phyloP scores from a whole-genome alignment of 805 yeast genomes.

The Spathaspora girioi region DNA sequence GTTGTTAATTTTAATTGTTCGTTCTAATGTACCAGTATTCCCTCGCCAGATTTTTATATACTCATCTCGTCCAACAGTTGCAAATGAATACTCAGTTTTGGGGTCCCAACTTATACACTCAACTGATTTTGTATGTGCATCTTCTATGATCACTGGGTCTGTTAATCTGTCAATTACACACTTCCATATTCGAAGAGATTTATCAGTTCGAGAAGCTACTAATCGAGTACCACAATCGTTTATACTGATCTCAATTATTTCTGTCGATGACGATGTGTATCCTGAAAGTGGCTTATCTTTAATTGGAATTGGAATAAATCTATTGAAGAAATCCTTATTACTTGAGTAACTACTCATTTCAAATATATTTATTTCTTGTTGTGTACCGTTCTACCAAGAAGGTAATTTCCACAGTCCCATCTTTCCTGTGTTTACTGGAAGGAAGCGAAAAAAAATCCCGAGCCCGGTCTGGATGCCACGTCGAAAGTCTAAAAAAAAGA shows the following conservation, averaged over 20 bases:
- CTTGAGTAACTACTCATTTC: neutral
- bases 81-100: slow-evolving; percentile 39
- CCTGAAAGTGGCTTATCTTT: slow-evolving; percentile 15
- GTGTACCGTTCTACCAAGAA: neutral
- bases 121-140: slow-evolving; percentile 37
- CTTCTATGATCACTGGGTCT: slow-evolving; percentile 38
- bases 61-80: slow-evolving; percentile 47
- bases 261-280: slow-evolving; percentile 16
- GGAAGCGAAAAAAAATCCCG: neutral
- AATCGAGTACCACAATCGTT: slow-evolving; percentile 41
- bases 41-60: slow-evolving; percentile 46
- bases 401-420: neutral
- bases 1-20: slow-evolving; percentile 22
- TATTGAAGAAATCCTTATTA: slow-evolving; percentile 18
- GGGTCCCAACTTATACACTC: slow-evolving; percentile 50
- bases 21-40: slow-evolving; percentile 27
- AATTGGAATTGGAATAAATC: slow-evolving; percentile 13
- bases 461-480: neutral
- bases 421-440: neutral
- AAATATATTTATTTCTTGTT: neutral
- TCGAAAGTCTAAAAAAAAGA: neutral
- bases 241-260: slow-evolving; percentile 34
- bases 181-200: slow-evolving; percentile 39
- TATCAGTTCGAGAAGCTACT: slow-evolving; percentile 42
- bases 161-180: slow-evolving; percentile 20